Percentiles rank a stretch among this genome's conserved stretches.
Conservation (phyloP, 2,329 filamentous ascomycete genomes). For the Macrophomina tecta region DNA sequence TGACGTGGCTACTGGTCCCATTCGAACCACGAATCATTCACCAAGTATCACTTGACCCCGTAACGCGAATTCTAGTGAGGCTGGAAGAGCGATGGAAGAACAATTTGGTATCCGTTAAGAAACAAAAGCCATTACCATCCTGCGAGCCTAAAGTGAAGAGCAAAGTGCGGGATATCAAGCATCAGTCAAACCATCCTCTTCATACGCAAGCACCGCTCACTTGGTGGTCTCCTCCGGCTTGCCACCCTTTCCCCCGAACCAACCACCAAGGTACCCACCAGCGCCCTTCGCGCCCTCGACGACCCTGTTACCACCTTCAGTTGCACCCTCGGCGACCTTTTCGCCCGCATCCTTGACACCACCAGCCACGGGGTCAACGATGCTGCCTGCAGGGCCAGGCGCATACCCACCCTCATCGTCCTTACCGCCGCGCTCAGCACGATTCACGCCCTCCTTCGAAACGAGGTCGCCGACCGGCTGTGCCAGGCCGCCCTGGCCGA, state of each 20-base stretch:
- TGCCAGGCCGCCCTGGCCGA: conserved; percentile 71
- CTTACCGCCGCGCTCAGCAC: conserved; percentile 68
- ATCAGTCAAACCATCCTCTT: not conserved
- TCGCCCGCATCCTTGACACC: not conserved
- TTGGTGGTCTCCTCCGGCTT: not conserved
- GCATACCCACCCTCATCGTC: conserved; percentile 59
- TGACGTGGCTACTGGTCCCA: no score
- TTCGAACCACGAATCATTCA: no score
- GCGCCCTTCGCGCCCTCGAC: not conserved
- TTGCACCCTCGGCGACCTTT: not conserved
- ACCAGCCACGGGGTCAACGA: not conserved
- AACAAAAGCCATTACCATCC: not conserved
- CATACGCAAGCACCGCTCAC: not conserved
- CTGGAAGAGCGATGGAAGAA: not conserved
- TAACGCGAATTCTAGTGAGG: no score
- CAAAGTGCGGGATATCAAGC: conserved; percentile 3
- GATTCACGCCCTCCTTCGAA: conserved; percentile 70
- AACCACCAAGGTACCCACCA: conserved; percentile 6
- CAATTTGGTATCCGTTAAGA: not conserved
- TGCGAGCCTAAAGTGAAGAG: not conserved
- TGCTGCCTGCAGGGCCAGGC: not conserved
- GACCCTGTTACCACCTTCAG: not conserved
- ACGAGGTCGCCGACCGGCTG: conserved; percentile 67
- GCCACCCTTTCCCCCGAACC: not conserved
- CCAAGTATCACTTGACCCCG: no score